Conservation (phyloP, 164 flowering plant genomes). For the Akebia trifoliata region DNA sequence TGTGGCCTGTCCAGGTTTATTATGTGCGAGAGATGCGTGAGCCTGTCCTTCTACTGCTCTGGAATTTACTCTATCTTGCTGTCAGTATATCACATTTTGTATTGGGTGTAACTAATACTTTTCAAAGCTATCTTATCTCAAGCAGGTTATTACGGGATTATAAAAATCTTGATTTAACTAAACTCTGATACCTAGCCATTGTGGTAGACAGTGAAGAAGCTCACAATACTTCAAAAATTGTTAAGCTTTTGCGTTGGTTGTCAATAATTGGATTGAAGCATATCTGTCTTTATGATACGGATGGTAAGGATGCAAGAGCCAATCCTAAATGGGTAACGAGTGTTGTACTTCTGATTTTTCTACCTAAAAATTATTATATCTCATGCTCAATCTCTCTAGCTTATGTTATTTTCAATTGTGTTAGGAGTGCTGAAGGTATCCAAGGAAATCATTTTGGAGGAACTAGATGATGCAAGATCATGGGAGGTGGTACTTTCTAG, state of each 20-base stretch:
- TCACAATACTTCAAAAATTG: conserved; percentile 35
- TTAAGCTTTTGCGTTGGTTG: conserved; percentile 64
- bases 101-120: conserved; percentile 14
- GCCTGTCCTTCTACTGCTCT: conserved; percentile 32
- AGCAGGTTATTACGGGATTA: conserved; percentile 35
- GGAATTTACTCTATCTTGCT: conserved; percentile 51
- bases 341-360: no score
- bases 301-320: conserved; percentile 43
- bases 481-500: conserved; percentile 36
- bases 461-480: conserved; percentile 28
- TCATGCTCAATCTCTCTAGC: neutral
- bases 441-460: conserved; percentile 44
- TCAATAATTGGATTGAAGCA: conserved; percentile 55
- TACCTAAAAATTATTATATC: no score
- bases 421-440: conserved; percentile 78
- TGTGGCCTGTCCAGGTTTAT: conserved; percentile 23
- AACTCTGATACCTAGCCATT: conserved; percentile 62
- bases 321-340: neutral
- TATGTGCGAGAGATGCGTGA: no score
- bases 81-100: conserved; percentile 38
- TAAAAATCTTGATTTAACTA: conserved; percentile 35
- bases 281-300: conserved; percentile 70
- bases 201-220: conserved; percentile 92
- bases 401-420: conserved; percentile 4
- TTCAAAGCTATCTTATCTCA: conserved; percentile 55